Base-by-base conservation (phyloP, 345 rosid genomes). In the Cardamine occulta region DNA sequence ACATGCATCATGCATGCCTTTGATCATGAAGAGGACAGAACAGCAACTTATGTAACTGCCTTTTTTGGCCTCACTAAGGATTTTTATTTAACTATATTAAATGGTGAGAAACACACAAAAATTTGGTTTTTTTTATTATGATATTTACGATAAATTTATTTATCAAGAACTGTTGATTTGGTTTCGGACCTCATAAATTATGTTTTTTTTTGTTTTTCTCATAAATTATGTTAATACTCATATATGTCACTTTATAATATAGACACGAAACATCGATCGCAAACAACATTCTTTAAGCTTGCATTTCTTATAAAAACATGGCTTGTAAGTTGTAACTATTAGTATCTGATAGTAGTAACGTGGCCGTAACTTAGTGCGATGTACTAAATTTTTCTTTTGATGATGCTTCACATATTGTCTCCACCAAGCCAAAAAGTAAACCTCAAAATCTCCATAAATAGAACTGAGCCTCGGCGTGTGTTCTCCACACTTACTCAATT, bases 401-500 rank as follows among this genome's bases (percentile, higher is more conserved):
- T 24, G 35, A 59, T 81, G 64, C 72, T 82, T 85, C 84, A 84
- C 86, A 71, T 64, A 70, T 40, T 58, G 53, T 64, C 79, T 77
- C 75, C 78, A 80, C 82, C 81, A 73, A 74, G 78, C 75, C 55
- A 68, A 72, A 77, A 57, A 65, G 77, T 6, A 40, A 54, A 28
- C 56, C 61, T 14, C 17, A 17, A 62, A 70, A 67, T 62, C 63
- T 62, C 53, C 72, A 85, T 87, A 89, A 80, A 86, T 86, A 86
- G 74, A 79, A 80, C 58, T 62, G n/a, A 39, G 73, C 23, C 32
- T 73, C 57, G 83, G 85, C 83, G 93, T 90, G 96, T 88, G 93
- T 81, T 80, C 74, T 63, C 85, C 93, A 88, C 85, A 88, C 85
- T 82, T 64, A 49, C 78, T 31, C 58, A 29, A 39, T 68, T 63